Evolutionary conservation across 345 rosid genomes (phyloP).

Genomic region (Ceriops tagal): DNA sequence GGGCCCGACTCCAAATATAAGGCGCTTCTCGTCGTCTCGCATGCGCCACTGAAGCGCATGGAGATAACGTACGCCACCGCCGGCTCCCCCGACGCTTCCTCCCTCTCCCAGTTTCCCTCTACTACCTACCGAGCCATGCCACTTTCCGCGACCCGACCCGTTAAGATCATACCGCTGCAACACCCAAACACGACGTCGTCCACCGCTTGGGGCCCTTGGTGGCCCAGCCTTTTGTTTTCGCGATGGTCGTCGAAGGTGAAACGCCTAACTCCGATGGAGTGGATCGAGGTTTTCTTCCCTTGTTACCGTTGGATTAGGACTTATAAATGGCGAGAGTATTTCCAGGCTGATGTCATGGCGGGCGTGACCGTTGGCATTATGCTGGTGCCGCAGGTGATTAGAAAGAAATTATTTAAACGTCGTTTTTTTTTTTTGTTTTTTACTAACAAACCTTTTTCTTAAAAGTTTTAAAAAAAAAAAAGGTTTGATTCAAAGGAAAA

Average conservation of each 20-base stretch:
- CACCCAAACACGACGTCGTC: conserved; percentile 55
- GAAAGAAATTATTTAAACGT: background rate
- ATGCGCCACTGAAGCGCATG: conserved; percentile 31
- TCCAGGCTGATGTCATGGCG: conserved; percentile 86
- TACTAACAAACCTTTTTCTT: no score
- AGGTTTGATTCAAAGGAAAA: background rate
- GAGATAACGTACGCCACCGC: conserved; percentile 61
- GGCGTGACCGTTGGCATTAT: conserved; percentile 88
- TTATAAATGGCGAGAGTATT: conserved; percentile 71
- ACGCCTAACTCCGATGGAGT: conserved; percentile 54
- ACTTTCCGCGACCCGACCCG: conserved; percentile 42
- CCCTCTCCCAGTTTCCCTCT: conserved; percentile 6
- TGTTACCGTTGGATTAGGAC: conserved; percentile 85
- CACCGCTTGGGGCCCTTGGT: conserved; percentile 21
- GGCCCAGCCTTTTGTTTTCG: conserved; percentile 32
- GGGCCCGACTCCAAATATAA: no score
- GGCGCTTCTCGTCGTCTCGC: no score
- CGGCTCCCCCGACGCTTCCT: conserved; percentile 36
- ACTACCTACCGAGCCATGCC: conserved; percentile 31
- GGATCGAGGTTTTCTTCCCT: conserved; percentile 63
- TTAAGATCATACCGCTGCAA: conserved; percentile 72
- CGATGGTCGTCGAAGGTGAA: conserved; percentile 43
- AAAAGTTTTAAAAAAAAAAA: no score
- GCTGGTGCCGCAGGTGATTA: conserved; percentile 93
- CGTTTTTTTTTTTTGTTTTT: no score